phyloP scores from a whole-genome alignment of 106 monocot genomes.

The Dendrobium catenatum region DNA sequence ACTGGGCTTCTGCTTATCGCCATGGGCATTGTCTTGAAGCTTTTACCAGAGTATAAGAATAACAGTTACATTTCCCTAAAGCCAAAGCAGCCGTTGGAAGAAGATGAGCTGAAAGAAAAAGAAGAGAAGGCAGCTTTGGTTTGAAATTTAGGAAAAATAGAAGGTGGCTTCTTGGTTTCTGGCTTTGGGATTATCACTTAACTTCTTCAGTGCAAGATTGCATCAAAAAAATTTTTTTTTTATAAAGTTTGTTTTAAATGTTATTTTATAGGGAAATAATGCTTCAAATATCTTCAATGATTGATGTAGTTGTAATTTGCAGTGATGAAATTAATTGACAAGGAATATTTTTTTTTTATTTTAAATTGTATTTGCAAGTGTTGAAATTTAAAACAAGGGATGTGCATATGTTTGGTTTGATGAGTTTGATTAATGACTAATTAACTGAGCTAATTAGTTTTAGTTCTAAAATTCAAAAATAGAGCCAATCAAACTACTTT shows the following conservation, averaged over 20 bases:
- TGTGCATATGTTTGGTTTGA: no score
- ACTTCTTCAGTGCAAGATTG: background rate
- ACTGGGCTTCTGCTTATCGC: constrained; percentile 49
- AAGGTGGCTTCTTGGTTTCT: background rate
- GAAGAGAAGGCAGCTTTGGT: background rate
- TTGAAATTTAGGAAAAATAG: background rate
- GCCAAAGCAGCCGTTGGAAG: background rate
- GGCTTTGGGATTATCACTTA: background rate
- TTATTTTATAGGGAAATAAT: background rate
- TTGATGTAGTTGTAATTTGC: no score
- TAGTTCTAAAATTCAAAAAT: no score
- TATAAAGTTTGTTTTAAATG: background rate
- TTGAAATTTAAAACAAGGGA: no score
- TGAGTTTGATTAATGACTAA: no score
- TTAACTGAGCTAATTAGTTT: no score
- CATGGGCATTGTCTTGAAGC: constrained; percentile 57
- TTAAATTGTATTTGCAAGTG: no score
- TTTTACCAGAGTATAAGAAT: constrained; percentile 36
- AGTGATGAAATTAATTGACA: no score
- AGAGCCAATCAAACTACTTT: no score
- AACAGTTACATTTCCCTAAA: constrained; percentile 2
- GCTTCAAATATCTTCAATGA: background rate
- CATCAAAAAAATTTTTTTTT: background rate
- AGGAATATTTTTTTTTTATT: no score
- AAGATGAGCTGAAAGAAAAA: background rate